Base-by-base conservation (phyloP, 805 yeast genomes). In the Suhomyces kilbournensis region DNA sequence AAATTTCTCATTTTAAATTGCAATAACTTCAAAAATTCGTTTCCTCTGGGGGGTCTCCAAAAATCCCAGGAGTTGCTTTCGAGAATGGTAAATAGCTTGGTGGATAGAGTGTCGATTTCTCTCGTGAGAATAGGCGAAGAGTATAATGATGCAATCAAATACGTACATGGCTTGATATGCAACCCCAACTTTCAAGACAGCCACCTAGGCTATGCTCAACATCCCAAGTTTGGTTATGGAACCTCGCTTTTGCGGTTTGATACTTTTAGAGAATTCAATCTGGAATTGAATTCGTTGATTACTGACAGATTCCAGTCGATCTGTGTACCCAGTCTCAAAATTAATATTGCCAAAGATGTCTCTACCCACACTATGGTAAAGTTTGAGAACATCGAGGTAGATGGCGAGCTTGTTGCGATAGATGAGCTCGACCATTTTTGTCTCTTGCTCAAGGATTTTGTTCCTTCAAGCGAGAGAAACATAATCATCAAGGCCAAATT, bases 111-210 rank as follows among this genome's bases (percentile, higher is more conserved):
- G 28, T 63, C 70, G 2, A 58, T 67, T 35, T 60, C 61, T 23
- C 43, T 68, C 19, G 53, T 64, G 23, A 54, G 70, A 49, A 59
- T 68, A 30, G 71, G 70, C 3, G 44, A 51, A 2, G 25, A 44
- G 12, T 60, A 61, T 45, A 56, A 60, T 9, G 59, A 56, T 7
- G 64, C 60, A 6, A 19, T 57, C 3, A 55, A 56, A 30, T 50
- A 52, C 34, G 56, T 60, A 15, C 46, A 53, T 39, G 30, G 47
- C 4, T 40, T 58, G 25, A 45, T 58, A 15, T 25, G 45, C n/a
- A 49, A 38, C n/a, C 61, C 64, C 15, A 53, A 44, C n/a, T 50
- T 50, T 25, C 44, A 30, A 15, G 14, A 32, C 5, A 38, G 14
- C 42, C 14, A n/a, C 25, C 25, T 22, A 4, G 42, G 22, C 7